These are phyloP conservation scores for Aspergillus sclerotioniger DNA, from an alignment of 495 filamentous ascomycete species.

Conservation along the genomic window DNA sequence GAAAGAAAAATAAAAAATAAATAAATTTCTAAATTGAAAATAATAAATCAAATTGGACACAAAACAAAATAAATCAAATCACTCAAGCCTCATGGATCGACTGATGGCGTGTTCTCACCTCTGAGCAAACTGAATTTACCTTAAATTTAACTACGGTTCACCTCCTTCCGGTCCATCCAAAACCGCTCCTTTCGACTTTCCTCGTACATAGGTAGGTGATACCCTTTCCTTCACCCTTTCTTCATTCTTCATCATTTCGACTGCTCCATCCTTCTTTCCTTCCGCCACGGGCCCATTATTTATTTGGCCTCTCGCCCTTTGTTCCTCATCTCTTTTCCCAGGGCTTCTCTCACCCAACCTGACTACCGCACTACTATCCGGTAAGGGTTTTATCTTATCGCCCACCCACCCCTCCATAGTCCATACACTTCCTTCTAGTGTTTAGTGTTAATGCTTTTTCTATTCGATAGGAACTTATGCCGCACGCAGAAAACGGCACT, in stretches of 20 bases:
- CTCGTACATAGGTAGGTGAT: constrained; percentile 1
- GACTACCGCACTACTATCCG: too few relatives aligned
- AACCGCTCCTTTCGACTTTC: not conserved
- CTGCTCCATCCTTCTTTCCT: not conserved
- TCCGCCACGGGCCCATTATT: not conserved
- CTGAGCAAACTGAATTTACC: not conserved
- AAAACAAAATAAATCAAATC: not conserved
- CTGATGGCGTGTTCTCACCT: not conserved
- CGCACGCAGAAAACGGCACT: constrained; percentile 41
- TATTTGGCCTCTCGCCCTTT: not conserved
- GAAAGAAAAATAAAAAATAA: not conserved
- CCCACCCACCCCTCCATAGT: not conserved
- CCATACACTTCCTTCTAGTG: constrained; percentile 5
- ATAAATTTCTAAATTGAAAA: not conserved
- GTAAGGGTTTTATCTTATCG: not conserved
- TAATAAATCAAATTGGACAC: not conserved
- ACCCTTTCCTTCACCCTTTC: not conserved
- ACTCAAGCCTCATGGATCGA: not conserved
- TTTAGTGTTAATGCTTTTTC: not conserved
- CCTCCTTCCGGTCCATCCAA: not conserved
- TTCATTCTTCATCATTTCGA: not conserved
- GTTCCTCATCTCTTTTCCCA: too few relatives aligned
- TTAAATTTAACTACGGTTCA: not conserved
- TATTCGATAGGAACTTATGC: constrained; percentile 31
- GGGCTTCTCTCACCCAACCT: too few relatives aligned